Base-by-base conservation (phyloP, 371 early-diverging fungal species). In the Rhizomucor pusillus region DNA sequence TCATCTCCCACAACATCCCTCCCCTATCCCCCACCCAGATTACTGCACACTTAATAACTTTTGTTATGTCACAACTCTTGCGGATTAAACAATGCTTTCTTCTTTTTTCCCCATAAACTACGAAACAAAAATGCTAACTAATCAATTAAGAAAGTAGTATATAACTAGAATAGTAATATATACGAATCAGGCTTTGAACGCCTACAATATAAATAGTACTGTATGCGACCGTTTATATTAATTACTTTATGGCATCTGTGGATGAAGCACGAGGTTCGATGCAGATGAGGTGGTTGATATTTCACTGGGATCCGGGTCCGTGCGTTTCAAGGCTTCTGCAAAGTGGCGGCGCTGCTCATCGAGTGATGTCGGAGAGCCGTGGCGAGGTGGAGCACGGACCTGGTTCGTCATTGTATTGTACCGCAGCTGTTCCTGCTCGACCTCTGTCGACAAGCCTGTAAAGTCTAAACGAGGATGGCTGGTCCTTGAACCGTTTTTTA, bases 321-420 rank as follows among this genome's bases (percentile, higher is more conserved):
- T 29, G 29, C 29, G 29, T 29, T 29, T 29, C 29, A 29, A 29
- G 7, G 29, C 33, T 18, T 56, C 56, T 19, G 50, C 34, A 19
- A 52, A 10, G 13, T 35, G 49, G 22, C 45, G 37, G 16, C 50
- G 49, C 22, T 56, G 33, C 10, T 56, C 50, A 5, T 49, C 50
- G 2, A 34, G 13, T 7, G 43, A 29, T 4, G 56, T 48, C 3
- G 56, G 49, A 4, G 49, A 56, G 3, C 37, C 43, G 20, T 40
- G 44, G n/a, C 57, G 57, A 7, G 50, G 62, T n/a, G 56, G 65
- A 9, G 59, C 52, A 23, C 64, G 64, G 12, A 47, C 62, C 22
- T 43, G 24, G 14, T 39, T 59, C 6, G 65, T 59, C 35, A 60
- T 54, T n/a, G 67, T 65, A 55, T 67, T 64, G 51, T 71, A 71